These are phyloP conservation scores for Lyophyllum atratum DNA, from an alignment of 768 basidiomycete genomes.

Conservation along the genomic window DNA sequence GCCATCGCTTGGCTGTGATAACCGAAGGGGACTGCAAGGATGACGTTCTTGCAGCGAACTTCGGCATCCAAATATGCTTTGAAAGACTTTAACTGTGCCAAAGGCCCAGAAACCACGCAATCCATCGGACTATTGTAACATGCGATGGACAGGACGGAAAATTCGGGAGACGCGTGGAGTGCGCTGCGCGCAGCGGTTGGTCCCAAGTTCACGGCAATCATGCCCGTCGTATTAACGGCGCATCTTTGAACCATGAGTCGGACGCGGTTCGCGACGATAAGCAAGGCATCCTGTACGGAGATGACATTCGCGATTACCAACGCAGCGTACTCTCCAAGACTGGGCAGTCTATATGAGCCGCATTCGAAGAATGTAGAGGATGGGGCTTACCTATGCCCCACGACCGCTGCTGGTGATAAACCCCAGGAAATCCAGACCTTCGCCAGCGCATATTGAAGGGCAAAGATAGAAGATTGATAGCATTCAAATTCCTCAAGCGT, in stretches of 20 bases:
- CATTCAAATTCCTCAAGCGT: conserved; percentile 42
- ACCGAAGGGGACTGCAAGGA: conserved; percentile 59
- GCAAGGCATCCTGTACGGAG: conserved; percentile 55
- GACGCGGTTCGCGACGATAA: conserved; percentile 57
- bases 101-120: conserved; percentile 61
- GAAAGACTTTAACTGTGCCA: conserved; percentile 42
- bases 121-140: conserved; percentile 64
- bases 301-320: conserved; percentile 65
- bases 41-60: conserved; percentile 37
- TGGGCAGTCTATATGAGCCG: conserved; percentile 26
- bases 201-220: conserved; percentile 57
- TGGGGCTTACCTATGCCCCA: conserved; percentile 68
- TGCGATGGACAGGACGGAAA: conserved; percentile 46
- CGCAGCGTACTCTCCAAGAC: conserved; percentile 77
- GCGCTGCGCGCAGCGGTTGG: conserved; percentile 33
- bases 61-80: conserved; percentile 38
- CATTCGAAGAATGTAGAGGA: neutral
- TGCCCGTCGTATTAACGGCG: conserved; percentile 46
- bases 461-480: conserved; percentile 56
- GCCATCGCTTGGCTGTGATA: conserved; percentile 71
- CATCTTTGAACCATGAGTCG: conserved; percentile 58
- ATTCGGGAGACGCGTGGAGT: conserved; percentile 33
- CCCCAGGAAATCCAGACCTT: conserved; percentile 74
- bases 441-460: conserved; percentile 64
- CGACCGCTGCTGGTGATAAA: conserved; percentile 55